These are phyloP conservation scores for Leishmania tarentolae DNA, from an alignment of 208 protist species.

Conservation along the genomic window DNA sequence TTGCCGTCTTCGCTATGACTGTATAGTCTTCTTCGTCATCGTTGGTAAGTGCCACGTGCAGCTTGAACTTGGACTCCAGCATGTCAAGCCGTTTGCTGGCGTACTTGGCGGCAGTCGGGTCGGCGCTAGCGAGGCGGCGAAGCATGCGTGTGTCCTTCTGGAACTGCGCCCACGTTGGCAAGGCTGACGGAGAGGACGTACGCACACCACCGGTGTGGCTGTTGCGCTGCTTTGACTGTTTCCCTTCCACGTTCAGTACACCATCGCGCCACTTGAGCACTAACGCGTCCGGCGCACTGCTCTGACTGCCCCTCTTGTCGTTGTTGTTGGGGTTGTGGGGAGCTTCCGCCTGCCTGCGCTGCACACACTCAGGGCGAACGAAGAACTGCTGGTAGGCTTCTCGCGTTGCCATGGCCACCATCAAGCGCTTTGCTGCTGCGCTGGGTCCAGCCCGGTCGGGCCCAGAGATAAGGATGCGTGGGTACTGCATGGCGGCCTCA, in stretches of 20 bases:
- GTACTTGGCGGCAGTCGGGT: constrained; percentile 68
- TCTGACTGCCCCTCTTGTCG: background rate
- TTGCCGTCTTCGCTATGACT: constrained; percentile 5
- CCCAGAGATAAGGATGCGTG: constrained; percentile 75
- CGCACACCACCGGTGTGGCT: background rate
- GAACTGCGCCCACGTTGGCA: constrained; percentile 72
- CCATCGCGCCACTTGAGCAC: constrained; percentile 19
- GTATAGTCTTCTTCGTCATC: constrained; percentile 64
- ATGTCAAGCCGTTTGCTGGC: constrained; percentile 70
- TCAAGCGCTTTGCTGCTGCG: constrained; percentile 39
- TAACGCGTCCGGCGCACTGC: background rate
- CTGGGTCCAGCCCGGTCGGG: constrained; percentile 37
- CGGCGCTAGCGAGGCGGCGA: constrained; percentile 41
- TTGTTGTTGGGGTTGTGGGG: too few species aligned
- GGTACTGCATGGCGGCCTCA: constrained; percentile 49
- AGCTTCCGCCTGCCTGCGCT: background rate
- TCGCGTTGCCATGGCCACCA: constrained; percentile 34
- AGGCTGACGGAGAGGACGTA: constrained; percentile 20
- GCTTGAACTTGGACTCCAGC: constrained; percentile 85
- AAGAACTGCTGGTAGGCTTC: constrained; percentile 60
- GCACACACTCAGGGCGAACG: background rate
- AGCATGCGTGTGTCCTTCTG: constrained; percentile 59
- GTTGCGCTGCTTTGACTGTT: background rate
- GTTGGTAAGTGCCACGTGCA: constrained; percentile 76
- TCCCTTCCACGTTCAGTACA: constrained; percentile 11